Evolutionary conservation across 2,329 filamentous ascomycete species (phyloP).

Genomic region (Paraphoma chrysanthemicola): DNA sequence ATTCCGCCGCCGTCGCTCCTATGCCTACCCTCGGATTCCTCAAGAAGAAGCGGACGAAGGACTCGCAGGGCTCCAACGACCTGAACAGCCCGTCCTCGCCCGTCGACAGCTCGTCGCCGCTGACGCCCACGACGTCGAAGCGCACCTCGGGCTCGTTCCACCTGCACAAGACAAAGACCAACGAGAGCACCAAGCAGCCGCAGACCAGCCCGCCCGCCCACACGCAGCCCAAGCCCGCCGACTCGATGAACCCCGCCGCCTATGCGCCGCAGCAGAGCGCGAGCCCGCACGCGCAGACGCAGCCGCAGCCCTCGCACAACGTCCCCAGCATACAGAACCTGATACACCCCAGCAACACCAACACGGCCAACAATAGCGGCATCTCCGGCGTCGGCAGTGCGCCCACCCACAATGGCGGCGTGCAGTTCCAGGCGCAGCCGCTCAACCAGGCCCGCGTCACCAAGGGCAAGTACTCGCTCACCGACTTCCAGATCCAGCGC

Average conservation of each 20-base stretch:
- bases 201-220: conserved; percentile 18
- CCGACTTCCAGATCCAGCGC: conserved; percentile 86
- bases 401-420: conserved; percentile 45
- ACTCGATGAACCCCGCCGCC: conserved; percentile 50
- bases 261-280: conserved; percentile 40
- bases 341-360: conserved; percentile 67
- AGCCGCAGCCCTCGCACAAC: conserved; percentile 63
- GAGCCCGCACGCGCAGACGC: conserved; percentile 38
- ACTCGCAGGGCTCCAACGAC: conserved; percentile 69
- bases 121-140: conserved; percentile 44
- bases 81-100: conserved; percentile 72
- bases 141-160: conserved; percentile 39
- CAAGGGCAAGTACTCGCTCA: conserved; percentile 95
- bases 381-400: conserved; percentile 18
- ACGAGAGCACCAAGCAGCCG: conserved; percentile 28
- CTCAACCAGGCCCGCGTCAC: conserved; percentile 68
- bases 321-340: conserved; percentile 83
- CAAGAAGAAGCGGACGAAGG: conserved; percentile 98
- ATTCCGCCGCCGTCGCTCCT: conserved; percentile 38
- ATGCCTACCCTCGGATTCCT: conserved; percentile 97
- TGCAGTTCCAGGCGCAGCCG: conserved; percentile 44
- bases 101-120: conserved; percentile 59
- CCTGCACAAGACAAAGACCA: conserved; percentile 38
- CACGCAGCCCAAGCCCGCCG: conserved; percentile 40
- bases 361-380: conserved; percentile 27